A percentile compares a stretch with the other conserved stretches of the same genome.
These are phyloP conservation scores for Populus nigra DNA, from an alignment of 345 rosid genomes.

Conservation along the genomic window DNA sequence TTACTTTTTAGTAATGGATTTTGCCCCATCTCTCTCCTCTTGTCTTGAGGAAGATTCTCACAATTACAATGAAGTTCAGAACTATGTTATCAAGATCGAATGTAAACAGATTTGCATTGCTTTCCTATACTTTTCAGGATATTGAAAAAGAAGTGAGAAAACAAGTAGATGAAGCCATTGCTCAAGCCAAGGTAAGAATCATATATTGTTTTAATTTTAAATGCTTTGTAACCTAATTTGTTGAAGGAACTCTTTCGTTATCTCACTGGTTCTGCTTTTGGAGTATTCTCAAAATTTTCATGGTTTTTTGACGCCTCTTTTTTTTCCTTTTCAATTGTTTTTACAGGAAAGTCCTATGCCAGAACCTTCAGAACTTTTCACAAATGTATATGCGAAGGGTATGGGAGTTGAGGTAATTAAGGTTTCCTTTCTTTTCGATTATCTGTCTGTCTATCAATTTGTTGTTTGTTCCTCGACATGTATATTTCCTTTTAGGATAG, in stretches of 20 bases:
- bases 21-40: not conserved
- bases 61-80: not conserved
- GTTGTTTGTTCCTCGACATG: not conserved
- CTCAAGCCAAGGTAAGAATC: slow-evolving; percentile 83
- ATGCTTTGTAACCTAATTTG: not conserved
- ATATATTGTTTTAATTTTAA: not conserved
- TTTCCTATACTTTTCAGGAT: slow-evolving; percentile 48
- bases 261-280: not conserved
- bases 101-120: not conserved
- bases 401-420: slow-evolving; percentile 67
- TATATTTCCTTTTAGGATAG: not conserved
- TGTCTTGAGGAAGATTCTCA: not conserved
- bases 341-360: slow-evolving; percentile 96
- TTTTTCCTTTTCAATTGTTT: slow-evolving; percentile 7
- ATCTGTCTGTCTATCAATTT: not conserved
- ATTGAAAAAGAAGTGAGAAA: slow-evolving; percentile 85
- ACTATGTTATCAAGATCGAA: not conserved
- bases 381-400: slow-evolving; percentile 79
- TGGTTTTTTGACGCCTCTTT: not conserved
- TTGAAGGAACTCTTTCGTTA: not conserved
- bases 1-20: not conserved
- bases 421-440: not conserved
- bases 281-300: not conserved
- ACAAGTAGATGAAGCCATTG: slow-evolving; percentile 91
- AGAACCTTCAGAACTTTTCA: slow-evolving; percentile 75